Base-by-base conservation (phyloP, 805 yeast species). In the Clavispora carvajalis region DNA sequence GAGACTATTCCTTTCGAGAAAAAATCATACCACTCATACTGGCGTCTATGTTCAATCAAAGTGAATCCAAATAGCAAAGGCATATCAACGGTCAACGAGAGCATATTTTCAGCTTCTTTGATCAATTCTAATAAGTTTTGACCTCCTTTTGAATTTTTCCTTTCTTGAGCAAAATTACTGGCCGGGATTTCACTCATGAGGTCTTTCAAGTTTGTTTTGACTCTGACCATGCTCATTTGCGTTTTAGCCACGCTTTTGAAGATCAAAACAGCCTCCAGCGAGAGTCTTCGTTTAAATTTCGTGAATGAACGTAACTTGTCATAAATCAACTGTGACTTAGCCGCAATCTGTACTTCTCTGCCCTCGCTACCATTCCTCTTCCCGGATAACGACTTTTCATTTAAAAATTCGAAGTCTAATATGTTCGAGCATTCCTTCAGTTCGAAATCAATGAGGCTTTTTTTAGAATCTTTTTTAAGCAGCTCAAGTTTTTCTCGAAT, bases 61-160 rank as follows among this genome's bases (percentile, higher is more conserved):
- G 78, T 73, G n/a, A 82, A 64, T 1, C 93, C 93, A 55, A 84
- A 82, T 1, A 84, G 59, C 10, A 84, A 55, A 0, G 95, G 95
- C 21, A 85, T 54, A 55, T 85, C 93, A 11, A 77, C 68, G 1
- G 82, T 77, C 30, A 67, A 49, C 3, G 73, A 63, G 5, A 68
- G 54, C 40, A 61, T 54, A 43, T 69, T 67, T 48, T 69, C 73
- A 17, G 60, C 49, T 8, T 41, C 43, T 36, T 63, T 66, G 22
- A 67, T 59, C 17, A 45, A 29, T 3, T 34, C 10, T 15, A 49
- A 35, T 3, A 29, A 15, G 6, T 38, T 34, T 15, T 21, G 12
- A 7, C 24, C 16, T 3, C 13, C 5, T 12, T 2, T 12, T 21
- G 8, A 9, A 7, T 15, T 15, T 9, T 21, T 21, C 15, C 16